Evolutionary conservation across 768 basidiomycete species (phyloP).

Genomic region (Boletales sp.): DNA sequence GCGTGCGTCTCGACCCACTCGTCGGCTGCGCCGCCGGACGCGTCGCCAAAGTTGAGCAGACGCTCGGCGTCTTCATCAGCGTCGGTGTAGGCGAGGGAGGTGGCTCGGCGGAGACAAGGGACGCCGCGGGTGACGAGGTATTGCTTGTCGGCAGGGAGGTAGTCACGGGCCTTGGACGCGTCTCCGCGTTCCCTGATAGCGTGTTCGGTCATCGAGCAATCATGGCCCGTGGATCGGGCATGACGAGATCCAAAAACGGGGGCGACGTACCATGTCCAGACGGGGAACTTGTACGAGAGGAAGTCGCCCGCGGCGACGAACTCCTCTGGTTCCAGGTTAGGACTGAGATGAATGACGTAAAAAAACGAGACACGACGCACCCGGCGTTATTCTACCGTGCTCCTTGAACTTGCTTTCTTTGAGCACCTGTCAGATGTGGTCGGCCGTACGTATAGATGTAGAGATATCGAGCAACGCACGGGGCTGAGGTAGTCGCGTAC

Average conservation of each 20-base stretch:
- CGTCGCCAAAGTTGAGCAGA: constrained; percentile 76
- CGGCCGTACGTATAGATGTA: constrained; percentile 21
- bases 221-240: too few relatives aligned
- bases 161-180: constrained; percentile 78
- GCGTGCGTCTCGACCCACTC: constrained; percentile 99
- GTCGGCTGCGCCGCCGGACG: constrained; percentile 57
- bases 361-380: constrained; percentile 38
- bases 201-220: background rate
- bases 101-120: constrained; percentile 93
- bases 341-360: background rate
- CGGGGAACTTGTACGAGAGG: constrained; percentile 95
- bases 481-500: constrained; percentile 93
- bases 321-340: constrained; percentile 61
- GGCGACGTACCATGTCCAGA: constrained; percentile 84
- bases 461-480: constrained; percentile 43
- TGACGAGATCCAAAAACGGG: background rate
- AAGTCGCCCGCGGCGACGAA: constrained; percentile 98
- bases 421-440: constrained; percentile 62
- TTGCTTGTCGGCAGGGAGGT: constrained; percentile 93
- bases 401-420: constrained; percentile 99
- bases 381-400: constrained; percentile 93
- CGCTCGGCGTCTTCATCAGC: constrained; percentile 96
- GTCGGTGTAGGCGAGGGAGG: constrained; percentile 89
- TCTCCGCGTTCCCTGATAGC: constrained; percentile 87
- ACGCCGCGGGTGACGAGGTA: constrained; percentile 95